Evolutionary conservation across 805 yeast species (phyloP), one percentile per base, ranked within the genome.

Genomic region (Grigorovia humatica): DNA sequence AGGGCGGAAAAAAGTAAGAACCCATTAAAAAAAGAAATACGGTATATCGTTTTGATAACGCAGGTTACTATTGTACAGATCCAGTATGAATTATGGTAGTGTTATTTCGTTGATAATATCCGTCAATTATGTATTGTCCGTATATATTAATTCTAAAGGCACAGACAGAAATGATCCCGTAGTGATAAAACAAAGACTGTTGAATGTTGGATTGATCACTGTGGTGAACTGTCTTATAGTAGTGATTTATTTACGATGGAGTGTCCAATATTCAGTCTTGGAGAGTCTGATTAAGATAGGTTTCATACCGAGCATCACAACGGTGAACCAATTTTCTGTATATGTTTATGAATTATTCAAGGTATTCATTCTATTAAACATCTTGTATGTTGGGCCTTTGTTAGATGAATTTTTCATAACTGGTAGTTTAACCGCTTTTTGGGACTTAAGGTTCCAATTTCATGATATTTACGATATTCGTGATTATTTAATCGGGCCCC

Each of bases 401-500:
- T 27, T 50, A 1, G 70, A 64, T 49, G 43, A 52, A 2, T 5
- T 59, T 1, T 35, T 38, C 2, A 38, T n/a, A 38, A 2, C 12
- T 13, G 42, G 42, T 6, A 55, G 53, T 11, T 17, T 38, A 3
- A 20, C 8, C 5, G 11, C 30, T 8, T 54, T 13, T 35, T 27
- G n/a, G 2, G 61, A 59, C 30, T 23, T 57, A 9, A 54, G 29
- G 23, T 57, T 57, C 11, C 61, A 63, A 48, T 44, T 60, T 23
- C 43, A 50, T 43, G 59, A 54, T 45, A 59, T 68, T 13, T 68
- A 70, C 69, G 63, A 65, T 11, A 19, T 66, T 9, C 58, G 71
- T 44, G 62, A 66, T 48, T 61, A 59, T 52, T 41, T 66, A 0
- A 66, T 66, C 55, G 70, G 66, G 2, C 71, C 71, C 1, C 46